Evolutionary conservation across 768 basidiomycete species (phyloP).

Genomic region (Kwoniella pini): DNA sequence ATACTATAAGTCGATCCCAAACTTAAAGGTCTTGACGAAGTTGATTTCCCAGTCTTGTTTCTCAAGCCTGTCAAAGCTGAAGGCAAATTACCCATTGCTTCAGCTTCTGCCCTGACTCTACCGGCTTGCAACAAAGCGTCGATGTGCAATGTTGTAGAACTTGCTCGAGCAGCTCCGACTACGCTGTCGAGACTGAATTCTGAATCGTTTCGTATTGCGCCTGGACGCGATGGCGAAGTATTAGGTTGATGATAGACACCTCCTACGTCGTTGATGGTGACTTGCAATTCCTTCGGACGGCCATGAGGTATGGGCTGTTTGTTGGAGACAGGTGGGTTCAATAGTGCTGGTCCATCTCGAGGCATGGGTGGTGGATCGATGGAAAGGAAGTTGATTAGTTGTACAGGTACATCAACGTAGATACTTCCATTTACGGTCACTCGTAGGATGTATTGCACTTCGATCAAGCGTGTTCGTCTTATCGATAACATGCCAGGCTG

Average conservation of each 20-base stretch:
- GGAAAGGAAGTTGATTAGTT: slow-evolving; percentile 79
- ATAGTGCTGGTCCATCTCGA: slow-evolving; percentile 25
- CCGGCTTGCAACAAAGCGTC: slow-evolving; percentile 38
- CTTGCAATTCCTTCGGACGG: slow-evolving; percentile 4
- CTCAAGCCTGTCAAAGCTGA: background rate
- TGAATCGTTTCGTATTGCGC: background rate
- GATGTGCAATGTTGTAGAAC: slow-evolving; percentile 44
- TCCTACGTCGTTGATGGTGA: background rate
- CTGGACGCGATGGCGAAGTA: background rate
- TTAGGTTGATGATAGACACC: slow-evolving; percentile 20
- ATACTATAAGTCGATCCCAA: slow-evolving; percentile 36
- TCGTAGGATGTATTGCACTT: slow-evolving; percentile 72
- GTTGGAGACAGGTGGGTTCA: slow-evolving; percentile 1
- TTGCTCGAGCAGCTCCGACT: slow-evolving; percentile 32
- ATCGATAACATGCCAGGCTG: slow-evolving; percentile 59
- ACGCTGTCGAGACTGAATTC: slow-evolving; percentile 13
- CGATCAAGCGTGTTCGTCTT: slow-evolving; percentile 67
- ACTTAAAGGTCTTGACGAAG: slow-evolving; percentile 26
- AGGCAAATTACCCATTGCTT: slow-evolving; percentile 16
- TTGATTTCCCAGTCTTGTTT: background rate
- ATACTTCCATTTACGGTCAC: slow-evolving; percentile 68
- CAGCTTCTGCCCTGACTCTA: slow-evolving; percentile 31
- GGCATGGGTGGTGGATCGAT: slow-evolving; percentile 72
- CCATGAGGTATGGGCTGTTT: background rate
- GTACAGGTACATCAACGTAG: slow-evolving; percentile 70